These are phyloP conservation scores for Nadsonia starkeyi-henricii DNA, from an alignment of 1,139 yeast genomes.

Conservation along the genomic window DNA sequence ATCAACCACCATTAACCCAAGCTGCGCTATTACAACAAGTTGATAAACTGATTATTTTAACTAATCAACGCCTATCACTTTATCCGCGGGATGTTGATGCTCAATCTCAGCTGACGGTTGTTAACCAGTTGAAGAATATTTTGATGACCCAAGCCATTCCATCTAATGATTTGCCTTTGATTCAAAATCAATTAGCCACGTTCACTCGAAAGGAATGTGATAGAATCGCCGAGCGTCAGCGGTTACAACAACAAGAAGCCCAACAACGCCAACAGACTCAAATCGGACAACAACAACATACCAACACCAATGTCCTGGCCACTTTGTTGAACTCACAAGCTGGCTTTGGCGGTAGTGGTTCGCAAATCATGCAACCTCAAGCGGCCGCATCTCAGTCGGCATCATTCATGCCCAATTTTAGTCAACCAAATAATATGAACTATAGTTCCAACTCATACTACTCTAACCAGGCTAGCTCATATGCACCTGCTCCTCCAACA, in stretches of 20 bases:
- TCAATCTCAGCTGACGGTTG: slow-evolving; percentile 21
- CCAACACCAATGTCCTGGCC: neutral
- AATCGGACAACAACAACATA: neutral
- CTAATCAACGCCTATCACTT: slow-evolving; percentile 25
- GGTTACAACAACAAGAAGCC: neutral
- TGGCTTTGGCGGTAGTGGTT: neutral
- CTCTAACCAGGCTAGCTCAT: neutral
- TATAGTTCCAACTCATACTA: neutral
- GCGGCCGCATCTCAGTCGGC: neutral
- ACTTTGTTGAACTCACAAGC: neutral
- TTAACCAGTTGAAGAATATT: slow-evolving; percentile 20
- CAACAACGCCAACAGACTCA: neutral
- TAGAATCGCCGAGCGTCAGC: slow-evolving; percentile 8
- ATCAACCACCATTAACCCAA: slow-evolving; percentile 4
- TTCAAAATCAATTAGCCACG: slow-evolving; percentile 29
- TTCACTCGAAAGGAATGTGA: slow-evolving; percentile 19
- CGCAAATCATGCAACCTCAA: neutral
- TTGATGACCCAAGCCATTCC: slow-evolving; percentile 25
- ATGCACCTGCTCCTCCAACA: neutral
- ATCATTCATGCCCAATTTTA: neutral
- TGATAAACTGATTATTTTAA: slow-evolving; percentile 28
- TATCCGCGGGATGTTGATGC: slow-evolving; percentile 29
- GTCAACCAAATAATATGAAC: neutral
- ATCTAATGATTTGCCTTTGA: slow-evolving; percentile 25
- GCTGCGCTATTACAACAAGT: slow-evolving; percentile 15